These are phyloP conservation scores for Sarcodon aspratus DNA, from an alignment of 768 basidiomycete species.

Conservation along the genomic window DNA sequence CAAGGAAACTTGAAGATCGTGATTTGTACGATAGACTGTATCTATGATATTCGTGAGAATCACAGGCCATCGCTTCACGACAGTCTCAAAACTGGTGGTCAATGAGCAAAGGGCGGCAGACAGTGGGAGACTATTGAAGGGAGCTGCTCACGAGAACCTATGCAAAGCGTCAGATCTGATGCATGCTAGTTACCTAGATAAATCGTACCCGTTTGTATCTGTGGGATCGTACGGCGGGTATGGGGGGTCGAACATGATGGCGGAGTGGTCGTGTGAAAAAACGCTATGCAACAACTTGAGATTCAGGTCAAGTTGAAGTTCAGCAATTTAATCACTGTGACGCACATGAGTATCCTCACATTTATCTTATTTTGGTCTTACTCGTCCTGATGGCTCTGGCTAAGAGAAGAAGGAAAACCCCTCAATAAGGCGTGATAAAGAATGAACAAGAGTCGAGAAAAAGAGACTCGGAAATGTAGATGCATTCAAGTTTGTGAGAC, in stretches of 20 bases:
- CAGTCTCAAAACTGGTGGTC: constrained; percentile 61
- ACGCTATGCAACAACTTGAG: too few species aligned
- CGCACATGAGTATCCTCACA: too few species aligned
- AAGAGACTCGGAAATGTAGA: too few species aligned
- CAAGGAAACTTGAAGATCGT: constrained; percentile 35
- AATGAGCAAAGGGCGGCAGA: constrained; percentile 47
- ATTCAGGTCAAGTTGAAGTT: too few species aligned
- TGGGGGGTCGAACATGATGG: constrained; percentile 35
- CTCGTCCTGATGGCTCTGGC: too few species aligned
- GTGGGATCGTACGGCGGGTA: constrained; percentile 66
- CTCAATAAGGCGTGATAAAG: too few species aligned
- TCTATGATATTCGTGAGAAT: constrained; percentile 79
- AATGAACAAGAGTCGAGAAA: too few species aligned
- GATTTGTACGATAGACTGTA: constrained; percentile 58
- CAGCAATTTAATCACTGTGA: too few species aligned
- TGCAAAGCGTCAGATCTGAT: not conserved
- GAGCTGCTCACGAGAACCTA: not conserved
- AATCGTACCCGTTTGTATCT: constrained; percentile 47
- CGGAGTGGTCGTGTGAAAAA: not conserved
- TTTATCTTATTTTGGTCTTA: too few species aligned
- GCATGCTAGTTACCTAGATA: not conserved
- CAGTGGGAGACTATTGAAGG: not conserved
- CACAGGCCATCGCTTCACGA: constrained; percentile 69
- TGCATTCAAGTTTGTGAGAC: too few species aligned
- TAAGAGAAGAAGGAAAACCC: too few species aligned